These are phyloP conservation scores for Schrenkiella parvula DNA, from an alignment of 345 rosid species.

Conservation along the genomic window DNA sequence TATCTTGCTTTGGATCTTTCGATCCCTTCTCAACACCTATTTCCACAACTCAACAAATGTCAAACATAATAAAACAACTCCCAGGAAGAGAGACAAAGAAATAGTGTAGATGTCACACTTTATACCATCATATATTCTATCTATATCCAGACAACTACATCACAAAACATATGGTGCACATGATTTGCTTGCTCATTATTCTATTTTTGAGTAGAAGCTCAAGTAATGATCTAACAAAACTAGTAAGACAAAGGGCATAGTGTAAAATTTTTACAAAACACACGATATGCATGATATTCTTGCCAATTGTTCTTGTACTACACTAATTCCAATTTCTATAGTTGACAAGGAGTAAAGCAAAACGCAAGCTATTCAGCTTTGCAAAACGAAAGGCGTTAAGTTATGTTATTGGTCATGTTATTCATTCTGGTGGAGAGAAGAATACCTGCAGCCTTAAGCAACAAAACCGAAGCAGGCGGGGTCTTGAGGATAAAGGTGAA, in stretches of 20 bases:
- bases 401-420: neutral
- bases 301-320: neutral
- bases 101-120: neutral
- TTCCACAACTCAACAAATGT: constrained; percentile 13
- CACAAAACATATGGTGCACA: neutral
- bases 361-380: neutral
- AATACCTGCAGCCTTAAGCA: constrained; percentile 92
- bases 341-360: neutral
- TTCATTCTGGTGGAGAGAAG: neutral
- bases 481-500: constrained; percentile 94
- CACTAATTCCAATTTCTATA: neutral
- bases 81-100: neutral
- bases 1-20: constrained; percentile 61
- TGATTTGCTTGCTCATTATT: neutral
- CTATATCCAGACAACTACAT: neutral
- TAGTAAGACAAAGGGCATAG: neutral
- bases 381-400: neutral
- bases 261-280: neutral
- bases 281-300: neutral
- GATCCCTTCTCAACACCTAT: constrained; percentile 89
- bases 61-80: constrained; percentile 14
- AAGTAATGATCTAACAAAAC: neutral
- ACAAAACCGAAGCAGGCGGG: constrained; percentile 92
- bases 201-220: neutral
- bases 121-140: neutral